These are phyloP conservation scores for Pseudogymnoascus sp. DNA, from an alignment of 2,329 filamentous ascomycete genomes.

Conservation along the genomic window DNA sequence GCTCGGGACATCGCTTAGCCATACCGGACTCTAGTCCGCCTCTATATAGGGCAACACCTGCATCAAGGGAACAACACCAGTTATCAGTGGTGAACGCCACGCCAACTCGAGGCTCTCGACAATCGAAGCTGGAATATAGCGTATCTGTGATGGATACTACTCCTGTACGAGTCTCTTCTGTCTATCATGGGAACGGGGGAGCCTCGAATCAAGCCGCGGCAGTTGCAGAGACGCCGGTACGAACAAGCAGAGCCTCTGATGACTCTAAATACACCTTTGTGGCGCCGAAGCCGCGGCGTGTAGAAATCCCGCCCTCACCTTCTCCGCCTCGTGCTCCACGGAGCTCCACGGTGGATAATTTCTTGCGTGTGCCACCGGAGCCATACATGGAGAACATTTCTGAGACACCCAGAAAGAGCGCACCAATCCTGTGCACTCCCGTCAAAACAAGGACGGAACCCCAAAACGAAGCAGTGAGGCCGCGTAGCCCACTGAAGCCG, in stretches of 20 bases:
- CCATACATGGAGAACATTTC: constrained; percentile 16
- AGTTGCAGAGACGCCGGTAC: not conserved
- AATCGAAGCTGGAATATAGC: not conserved
- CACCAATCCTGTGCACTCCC: constrained; percentile 8
- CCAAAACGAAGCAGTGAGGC: constrained; percentile 11
- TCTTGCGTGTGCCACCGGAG: not conserved
- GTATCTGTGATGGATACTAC: not conserved
- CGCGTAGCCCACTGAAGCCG: constrained; percentile 11
- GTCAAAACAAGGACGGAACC: constrained; percentile 11
- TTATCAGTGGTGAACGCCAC: constrained; percentile 16
- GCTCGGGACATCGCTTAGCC: constrained; percentile 15
- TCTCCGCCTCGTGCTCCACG: not conserved
- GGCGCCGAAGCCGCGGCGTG: not conserved
- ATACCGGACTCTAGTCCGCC: not conserved
- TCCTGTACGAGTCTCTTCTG: not conserved
- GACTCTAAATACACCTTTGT: not conserved
- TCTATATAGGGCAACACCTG: not conserved
- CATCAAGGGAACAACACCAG: constrained; percentile 2
- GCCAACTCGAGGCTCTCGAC: not conserved
- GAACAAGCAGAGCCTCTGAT: not conserved
- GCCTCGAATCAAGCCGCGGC: not conserved
- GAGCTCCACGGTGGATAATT: not conserved
- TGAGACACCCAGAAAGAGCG: constrained; percentile 24
- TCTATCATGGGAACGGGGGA: not conserved
- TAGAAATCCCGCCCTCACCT: not conserved